A percentile compares a stretch with the other conserved stretches of the same genome.
These are phyloP conservation scores for Phaeotremella skinneri DNA, from an alignment of 768 basidiomycete species.

Conservation along the genomic window DNA sequence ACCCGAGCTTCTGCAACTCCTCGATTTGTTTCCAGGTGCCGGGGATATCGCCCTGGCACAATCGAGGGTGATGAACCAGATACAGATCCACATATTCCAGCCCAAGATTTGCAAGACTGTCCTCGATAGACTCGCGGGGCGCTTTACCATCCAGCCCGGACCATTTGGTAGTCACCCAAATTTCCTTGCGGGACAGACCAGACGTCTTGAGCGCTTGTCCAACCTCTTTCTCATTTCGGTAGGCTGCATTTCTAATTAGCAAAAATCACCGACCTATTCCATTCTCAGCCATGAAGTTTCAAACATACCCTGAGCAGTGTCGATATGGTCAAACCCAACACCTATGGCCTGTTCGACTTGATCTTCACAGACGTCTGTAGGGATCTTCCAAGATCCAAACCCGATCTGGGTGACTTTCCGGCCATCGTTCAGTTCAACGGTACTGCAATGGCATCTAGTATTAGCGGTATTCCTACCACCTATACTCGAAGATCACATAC, in stretches of 20 bases:
- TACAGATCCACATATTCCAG: conserved; percentile 42
- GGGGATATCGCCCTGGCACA: conserved; percentile 33
- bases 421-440: conserved; percentile 48
- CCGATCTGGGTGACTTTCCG: conserved; percentile 47
- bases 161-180: conserved; percentile 48
- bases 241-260: conserved; percentile 42
- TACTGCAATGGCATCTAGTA: conserved; percentile 32
- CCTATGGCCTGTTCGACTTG: conserved; percentile 45
- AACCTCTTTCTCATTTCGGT: conserved; percentile 45
- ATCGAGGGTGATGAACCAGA: conserved; percentile 35
- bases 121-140: conserved; percentile 56
- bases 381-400: conserved; percentile 51
- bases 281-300: no score
- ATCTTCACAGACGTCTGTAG: conserved; percentile 34
- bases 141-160: conserved; percentile 28
- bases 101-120: conserved; percentile 57
- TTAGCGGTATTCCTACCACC: neutral
- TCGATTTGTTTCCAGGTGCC: conserved; percentile 43
- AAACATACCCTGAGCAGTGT: conserved; percentile 40
- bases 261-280: neutral
- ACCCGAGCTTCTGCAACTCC: conserved; percentile 33
- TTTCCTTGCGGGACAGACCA: conserved; percentile 35
- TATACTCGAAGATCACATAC: neutral
- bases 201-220: conserved; percentile 36
- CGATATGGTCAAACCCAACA: conserved; percentile 46